Evolutionary conservation across 768 basidiomycete genomes (phyloP).

Genomic region (Amylocystis lapponica): DNA sequence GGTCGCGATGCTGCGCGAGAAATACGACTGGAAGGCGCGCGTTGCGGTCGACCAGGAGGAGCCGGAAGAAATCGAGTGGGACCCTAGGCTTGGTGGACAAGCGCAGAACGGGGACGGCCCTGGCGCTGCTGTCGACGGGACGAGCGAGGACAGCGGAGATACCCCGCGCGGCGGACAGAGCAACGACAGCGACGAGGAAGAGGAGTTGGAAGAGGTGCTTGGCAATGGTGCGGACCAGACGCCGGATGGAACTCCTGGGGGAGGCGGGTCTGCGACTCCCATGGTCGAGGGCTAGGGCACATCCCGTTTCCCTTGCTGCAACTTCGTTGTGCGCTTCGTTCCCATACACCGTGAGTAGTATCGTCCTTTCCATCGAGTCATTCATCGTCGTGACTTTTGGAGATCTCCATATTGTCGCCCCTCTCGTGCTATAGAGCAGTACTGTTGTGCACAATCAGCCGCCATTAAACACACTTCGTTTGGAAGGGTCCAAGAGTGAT

Average conservation of each 20-base stretch:
- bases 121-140: conserved; percentile 9
- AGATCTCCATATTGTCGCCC: too few relatives aligned
- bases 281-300: not conserved
- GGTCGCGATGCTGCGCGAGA: conserved; percentile 70
- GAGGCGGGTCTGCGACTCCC: conserved; percentile 33
- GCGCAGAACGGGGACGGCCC: conserved; percentile 12
- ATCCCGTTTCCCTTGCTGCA: too few relatives aligned
- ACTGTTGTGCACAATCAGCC: too few relatives aligned
- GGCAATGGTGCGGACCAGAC: conserved; percentile 20
- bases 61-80: conserved; percentile 73
- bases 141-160: conserved; percentile 24
- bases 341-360: too few relatives aligned
- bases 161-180: conserved; percentile 17
- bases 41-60: conserved; percentile 76
- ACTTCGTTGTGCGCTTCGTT: too few relatives aligned
- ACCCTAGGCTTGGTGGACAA: conserved; percentile 38
- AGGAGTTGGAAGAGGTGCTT: conserved; percentile 26
- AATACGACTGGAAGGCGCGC: conserved; percentile 79
- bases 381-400: too few relatives aligned
- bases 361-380: too few relatives aligned
- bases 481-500: too few relatives aligned
- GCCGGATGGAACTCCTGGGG: conserved; percentile 17
- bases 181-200: conserved; percentile 28
- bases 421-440: too few relatives aligned
- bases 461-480: too few relatives aligned